Base-by-base conservation (phyloP, 108 stramenopile species). In the Nannochloropsis gaditana region DNA sequence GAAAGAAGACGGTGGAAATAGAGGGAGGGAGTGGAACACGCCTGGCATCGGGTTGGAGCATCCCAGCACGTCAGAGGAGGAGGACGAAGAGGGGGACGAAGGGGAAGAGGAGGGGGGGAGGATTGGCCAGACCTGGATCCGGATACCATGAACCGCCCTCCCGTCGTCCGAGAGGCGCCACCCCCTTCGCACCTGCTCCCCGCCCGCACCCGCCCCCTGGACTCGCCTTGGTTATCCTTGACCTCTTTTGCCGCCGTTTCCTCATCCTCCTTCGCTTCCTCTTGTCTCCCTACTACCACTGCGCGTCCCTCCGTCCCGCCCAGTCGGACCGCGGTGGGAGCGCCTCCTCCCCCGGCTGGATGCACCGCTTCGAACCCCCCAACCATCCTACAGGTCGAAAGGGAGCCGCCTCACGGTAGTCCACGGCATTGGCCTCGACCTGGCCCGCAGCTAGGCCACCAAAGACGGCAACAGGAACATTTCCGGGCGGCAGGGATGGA, bases 121-220 rank as follows among this genome's bases (percentile, higher is more conserved):
- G 59, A 73, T n/a, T 73, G 59, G 59, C 59, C 59, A 2, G 59
- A 73, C 59, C 59, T 73, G 19, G 3, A 73, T n/a, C 59, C 59
- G 15, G 59, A 73, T n/a, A n/a, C 19, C n/a, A 15, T 15, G 59
- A 73, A n/a, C 3, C 15, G 59, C 19, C 59, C 1, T 6, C 2
- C 15, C 15, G n/a, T 73, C 59, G 8, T 73, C 59, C 59, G 2
- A n/a, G 19, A 73, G 1, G 59, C 59, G 19, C 59, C 19, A 15
- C 59, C 59, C n/a, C 59, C 59, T n/a, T 73, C 59, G 19, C 59
- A 73, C 59, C 59, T 73, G 15, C 59, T 73, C 59, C 59, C 59
- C 59, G 59, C 5, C n/a, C 59, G 59, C 19, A 8, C 59, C 59
- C 6, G 15, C 19, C 59, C 19, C 0, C 3, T n/a, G 19, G 3